Evolutionary conservation across 148 eudicot genomes (phyloP).

Genomic region (Agrostemma githago): DNA sequence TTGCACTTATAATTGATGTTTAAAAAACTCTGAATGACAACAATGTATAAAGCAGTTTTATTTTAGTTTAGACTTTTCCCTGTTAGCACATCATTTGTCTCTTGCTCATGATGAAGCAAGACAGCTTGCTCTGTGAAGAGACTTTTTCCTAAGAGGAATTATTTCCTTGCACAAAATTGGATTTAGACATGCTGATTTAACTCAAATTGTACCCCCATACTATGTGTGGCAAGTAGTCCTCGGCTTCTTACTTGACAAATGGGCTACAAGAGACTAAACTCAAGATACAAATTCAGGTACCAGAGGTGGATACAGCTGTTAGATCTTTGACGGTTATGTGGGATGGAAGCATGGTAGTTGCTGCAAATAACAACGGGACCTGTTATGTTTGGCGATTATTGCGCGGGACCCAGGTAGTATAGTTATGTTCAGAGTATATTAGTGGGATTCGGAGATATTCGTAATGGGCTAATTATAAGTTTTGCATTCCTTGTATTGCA

Average conservation of each 20-base stretch:
- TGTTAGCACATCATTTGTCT: neutral
- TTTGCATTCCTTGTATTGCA: conserved; percentile 32
- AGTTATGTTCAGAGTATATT: neutral
- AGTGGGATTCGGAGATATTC: neutral
- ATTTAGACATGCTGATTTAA: neutral
- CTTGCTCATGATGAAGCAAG: neutral
- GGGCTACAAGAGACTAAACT: conserved; percentile 8
- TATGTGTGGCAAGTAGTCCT: neutral
- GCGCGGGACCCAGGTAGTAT: conserved; percentile 71
- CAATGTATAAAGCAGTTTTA: neutral
- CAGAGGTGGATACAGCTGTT: conserved; percentile 96
- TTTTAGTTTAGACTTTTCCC: neutral
- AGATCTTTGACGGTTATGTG: conserved; percentile 96
- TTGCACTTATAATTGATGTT: neutral
- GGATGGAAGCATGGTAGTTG: conserved; percentile 97
- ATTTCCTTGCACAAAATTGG: neutral
- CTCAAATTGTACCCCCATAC: neutral
- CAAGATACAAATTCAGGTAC: conserved; percentile 57
- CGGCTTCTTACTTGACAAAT: neutral
- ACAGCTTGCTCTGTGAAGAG: neutral
- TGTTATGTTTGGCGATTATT: conserved; percentile 97
- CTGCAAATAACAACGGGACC: conserved; percentile 91
- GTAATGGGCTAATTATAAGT: conserved; percentile 2
- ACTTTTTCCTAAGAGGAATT: neutral
- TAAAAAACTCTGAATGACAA: neutral